Evolutionary conservation across 805 yeast species (phyloP).

Genomic region (Ogataea chonburiensis): DNA sequence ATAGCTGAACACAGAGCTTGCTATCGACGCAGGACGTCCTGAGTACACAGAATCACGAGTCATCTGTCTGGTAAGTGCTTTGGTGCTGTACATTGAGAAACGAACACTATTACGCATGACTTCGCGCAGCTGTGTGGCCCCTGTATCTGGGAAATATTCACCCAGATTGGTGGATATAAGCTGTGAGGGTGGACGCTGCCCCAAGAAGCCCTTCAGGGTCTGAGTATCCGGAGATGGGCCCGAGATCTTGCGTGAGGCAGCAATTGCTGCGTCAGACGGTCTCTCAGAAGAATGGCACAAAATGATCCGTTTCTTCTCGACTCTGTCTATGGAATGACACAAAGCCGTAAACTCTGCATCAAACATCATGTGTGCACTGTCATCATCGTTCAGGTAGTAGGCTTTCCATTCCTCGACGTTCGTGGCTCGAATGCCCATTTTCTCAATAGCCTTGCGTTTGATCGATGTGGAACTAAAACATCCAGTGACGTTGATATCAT

Average conservation of each 20-base stretch:
- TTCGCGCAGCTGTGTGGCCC: constrained; percentile 64
- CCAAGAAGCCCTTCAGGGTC: constrained; percentile 54
- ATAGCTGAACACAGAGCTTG: constrained; percentile 28
- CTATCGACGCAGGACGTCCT: constrained; percentile 26
- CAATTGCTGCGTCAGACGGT: constrained; percentile 47
- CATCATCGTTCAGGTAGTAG: constrained; percentile 46
- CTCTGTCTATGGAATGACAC: constrained; percentile 71
- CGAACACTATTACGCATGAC: constrained; percentile 84
- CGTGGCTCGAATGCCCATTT: constrained; percentile 46
- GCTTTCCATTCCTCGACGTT: constrained; percentile 54
- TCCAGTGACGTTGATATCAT: constrained; percentile 67
- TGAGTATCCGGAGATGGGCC: constrained; percentile 3
- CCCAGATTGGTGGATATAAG: constrained; percentile 84
- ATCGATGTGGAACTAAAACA: constrained; percentile 81
- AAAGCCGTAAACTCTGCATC: constrained; percentile 82
- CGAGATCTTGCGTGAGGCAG: constrained; percentile 12
- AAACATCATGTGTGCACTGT: constrained; percentile 48
- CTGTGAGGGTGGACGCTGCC: constrained; percentile 92
- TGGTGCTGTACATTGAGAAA: constrained; percentile 52
- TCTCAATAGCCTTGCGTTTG: constrained; percentile 64
- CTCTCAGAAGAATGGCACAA: constrained; percentile 61
- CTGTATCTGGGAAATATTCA: constrained; percentile 88
- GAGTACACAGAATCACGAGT: constrained; percentile 25
- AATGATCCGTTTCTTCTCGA: constrained; percentile 68
- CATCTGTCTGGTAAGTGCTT: constrained; percentile 17